phyloP scores from a whole-genome alignment of 768 basidiomycete genomes.

The Agrocybe chaxingu region DNA sequence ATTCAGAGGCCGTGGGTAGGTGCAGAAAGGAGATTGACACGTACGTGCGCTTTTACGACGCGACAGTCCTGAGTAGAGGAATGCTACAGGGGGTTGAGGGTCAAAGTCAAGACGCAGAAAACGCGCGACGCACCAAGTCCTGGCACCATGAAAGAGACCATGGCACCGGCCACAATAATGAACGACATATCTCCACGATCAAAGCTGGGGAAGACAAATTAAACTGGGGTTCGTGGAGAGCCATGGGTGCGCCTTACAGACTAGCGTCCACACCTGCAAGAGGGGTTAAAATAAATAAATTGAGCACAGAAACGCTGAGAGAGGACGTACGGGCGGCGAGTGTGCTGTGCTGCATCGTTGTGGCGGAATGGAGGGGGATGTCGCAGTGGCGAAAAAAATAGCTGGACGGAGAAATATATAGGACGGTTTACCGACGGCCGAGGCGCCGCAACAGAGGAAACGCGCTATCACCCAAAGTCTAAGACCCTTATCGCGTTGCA shows the following conservation, averaged over 20 bases:
- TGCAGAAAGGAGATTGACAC: slow-evolving; percentile 9
- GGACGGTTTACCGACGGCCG: too few relatives aligned
- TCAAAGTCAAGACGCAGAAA: not conserved
- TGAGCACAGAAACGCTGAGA: too few relatives aligned
- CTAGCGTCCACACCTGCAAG: too few relatives aligned
- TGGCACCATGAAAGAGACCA: slow-evolving; percentile 78
- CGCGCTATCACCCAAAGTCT: too few relatives aligned
- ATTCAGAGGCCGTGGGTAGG: not conserved
- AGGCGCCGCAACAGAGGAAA: too few relatives aligned
- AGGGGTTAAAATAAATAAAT: too few relatives aligned
- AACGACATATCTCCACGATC: slow-evolving; percentile 72
- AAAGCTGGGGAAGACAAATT: not conserved
- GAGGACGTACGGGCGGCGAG: too few relatives aligned
- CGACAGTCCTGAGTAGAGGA: slow-evolving; percentile 71
- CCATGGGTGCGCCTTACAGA: not conserved
- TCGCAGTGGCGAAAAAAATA: too few relatives aligned
- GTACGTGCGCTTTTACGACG: slow-evolving; percentile 61
- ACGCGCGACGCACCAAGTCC: slow-evolving; percentile 49
- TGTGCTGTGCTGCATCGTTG: too few relatives aligned
- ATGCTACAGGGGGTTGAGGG: slow-evolving; percentile 38
- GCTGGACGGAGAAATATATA: too few relatives aligned
- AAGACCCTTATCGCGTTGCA: too few relatives aligned
- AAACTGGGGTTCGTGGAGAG: not conserved
- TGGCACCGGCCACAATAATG: slow-evolving; percentile 62
- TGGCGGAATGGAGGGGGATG: too few relatives aligned